A percentile compares a stretch with the other conserved stretches of the same genome.
These are phyloP conservation scores for Apiospora rasikravindrae DNA, from an alignment of 2,329 filamentous ascomycete genomes.

Conservation along the genomic window DNA sequence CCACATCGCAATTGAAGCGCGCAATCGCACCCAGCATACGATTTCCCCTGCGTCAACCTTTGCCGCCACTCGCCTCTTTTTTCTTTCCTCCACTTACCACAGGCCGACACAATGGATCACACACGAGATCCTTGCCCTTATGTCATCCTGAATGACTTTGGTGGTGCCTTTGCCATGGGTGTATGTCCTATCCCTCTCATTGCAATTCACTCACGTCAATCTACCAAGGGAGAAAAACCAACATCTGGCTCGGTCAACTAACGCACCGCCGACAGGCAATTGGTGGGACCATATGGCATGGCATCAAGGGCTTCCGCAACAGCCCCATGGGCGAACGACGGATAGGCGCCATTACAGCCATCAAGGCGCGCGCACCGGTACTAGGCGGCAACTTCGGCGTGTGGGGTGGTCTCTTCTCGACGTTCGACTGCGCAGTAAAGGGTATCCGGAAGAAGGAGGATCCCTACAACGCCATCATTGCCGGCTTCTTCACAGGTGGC, in stretches of 20 bases:
- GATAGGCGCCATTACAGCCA: conserved; percentile 94
- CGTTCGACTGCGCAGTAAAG: conserved; percentile 96
- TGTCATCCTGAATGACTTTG: conserved; percentile 96
- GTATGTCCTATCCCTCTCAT: conserved; percentile 37
- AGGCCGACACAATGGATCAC: conserved; percentile 78
- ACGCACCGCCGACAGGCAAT: conserved; percentile 60
- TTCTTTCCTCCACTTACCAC: background rate
- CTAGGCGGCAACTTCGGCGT: conserved; percentile 97
- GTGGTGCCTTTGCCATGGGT: conserved; percentile 95
- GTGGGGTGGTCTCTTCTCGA: conserved; percentile 95
- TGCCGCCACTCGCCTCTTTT: background rate
- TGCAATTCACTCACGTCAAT: background rate
- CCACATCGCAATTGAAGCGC: conserved; percentile 7
- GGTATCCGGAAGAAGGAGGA: conserved; percentile 95
- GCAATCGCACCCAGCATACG: background rate
- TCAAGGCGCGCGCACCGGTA: conserved; percentile 96
- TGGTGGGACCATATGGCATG: conserved; percentile 90
- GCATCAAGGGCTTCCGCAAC: conserved; percentile 92
- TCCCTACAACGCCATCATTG: conserved; percentile 96
- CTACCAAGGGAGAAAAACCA: background rate
- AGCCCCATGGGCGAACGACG: conserved; percentile 91
- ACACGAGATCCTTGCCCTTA: conserved; percentile 95
- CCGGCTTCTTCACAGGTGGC: conserved; percentile 95
- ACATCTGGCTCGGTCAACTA: background rate
- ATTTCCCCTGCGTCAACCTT: background rate